Conservation (phyloP, 2,329 filamentous ascomycete genomes). For the Pseudogymnoascus sp. region DNA sequence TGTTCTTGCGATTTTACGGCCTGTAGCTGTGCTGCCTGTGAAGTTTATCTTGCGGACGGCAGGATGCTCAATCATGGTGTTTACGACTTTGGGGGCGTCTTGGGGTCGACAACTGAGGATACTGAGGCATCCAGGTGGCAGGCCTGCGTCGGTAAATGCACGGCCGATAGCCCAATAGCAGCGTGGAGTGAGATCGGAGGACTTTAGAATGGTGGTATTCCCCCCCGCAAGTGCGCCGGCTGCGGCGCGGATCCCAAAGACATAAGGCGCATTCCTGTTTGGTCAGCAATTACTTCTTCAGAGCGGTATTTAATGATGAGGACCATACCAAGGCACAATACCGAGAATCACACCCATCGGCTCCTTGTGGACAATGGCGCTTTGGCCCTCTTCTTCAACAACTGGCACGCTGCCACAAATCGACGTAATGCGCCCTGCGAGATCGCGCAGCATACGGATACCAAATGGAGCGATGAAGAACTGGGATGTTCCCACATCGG, state of each 20-base stretch:
- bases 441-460: conserved; percentile 38
- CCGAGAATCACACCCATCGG: conserved; percentile 51
- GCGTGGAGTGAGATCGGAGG: conserved; percentile 56
- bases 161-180: conserved; percentile 47
- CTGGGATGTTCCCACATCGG: conserved; percentile 25
- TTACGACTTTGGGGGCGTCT: conserved; percentile 48
- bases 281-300: background rate
- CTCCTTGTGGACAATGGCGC: conserved; percentile 48
- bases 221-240: conserved; percentile 54
- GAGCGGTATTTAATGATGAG: too few species aligned
- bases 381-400: conserved; percentile 34
- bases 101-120: conserved; percentile 44
- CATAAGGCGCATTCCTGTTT: background rate
- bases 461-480: conserved; percentile 31
- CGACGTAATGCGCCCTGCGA: conserved; percentile 40
- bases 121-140: conserved; percentile 54
- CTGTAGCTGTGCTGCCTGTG: conserved; percentile 63
- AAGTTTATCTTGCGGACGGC: conserved; percentile 64
- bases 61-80: conserved; percentile 46
- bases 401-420: conserved; percentile 37
- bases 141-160: conserved; percentile 62
- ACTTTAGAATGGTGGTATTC: conserved; percentile 66
- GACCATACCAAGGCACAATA: conserved; percentile 50
- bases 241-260: background rate
- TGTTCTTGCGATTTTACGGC: conserved; percentile 54